Evolutionary conservation across 2,329 filamentous ascomycete genomes (phyloP).

Genomic region (Bimuria novae-zelandiae): DNA sequence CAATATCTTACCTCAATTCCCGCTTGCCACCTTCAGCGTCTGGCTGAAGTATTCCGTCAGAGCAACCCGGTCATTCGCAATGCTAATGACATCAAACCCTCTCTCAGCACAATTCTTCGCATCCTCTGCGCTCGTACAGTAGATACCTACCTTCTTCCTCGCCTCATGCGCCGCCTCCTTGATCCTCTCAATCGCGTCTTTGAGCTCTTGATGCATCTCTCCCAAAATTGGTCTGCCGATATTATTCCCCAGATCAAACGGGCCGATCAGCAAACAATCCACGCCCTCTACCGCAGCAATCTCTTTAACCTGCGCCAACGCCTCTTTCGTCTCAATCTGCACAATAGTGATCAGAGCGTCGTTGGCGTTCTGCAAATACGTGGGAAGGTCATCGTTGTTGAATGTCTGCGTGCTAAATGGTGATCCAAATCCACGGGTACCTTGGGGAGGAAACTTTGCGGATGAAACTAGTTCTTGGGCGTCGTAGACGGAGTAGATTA

Average conservation of each 20-base stretch:
- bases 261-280: conserved; percentile 59
- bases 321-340: conserved; percentile 53
- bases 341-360: conserved; percentile 56
- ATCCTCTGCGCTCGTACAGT: conserved; percentile 57
- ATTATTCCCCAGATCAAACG: conserved; percentile 62
- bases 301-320: conserved; percentile 48
- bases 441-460: conserved; percentile 61
- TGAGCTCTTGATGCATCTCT: conserved; percentile 56
- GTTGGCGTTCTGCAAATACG: conserved; percentile 62
- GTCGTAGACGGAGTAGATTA: conserved; percentile 59
- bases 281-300: conserved; percentile 59
- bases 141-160: conserved; percentile 61
- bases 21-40: conserved; percentile 41
- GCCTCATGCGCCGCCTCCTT: conserved; percentile 56
- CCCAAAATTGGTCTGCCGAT: conserved; percentile 58
- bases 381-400: conserved; percentile 45
- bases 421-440: conserved; percentile 60
- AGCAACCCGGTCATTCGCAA: conserved; percentile 52
- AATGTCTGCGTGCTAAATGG: conserved; percentile 58
- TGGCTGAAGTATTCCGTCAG: conserved; percentile 49
- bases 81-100: conserved; percentile 60
- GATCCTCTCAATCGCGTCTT: conserved; percentile 57
- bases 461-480: conserved; percentile 56
- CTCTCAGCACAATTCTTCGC: conserved; percentile 57
- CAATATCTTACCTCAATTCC: conserved; percentile 15